Percentiles rank a stretch among this genome's conserved stretches.
phyloP scores from a whole-genome alignment of 257 asterid genomes.

The Lavandula angustifolia region DNA sequence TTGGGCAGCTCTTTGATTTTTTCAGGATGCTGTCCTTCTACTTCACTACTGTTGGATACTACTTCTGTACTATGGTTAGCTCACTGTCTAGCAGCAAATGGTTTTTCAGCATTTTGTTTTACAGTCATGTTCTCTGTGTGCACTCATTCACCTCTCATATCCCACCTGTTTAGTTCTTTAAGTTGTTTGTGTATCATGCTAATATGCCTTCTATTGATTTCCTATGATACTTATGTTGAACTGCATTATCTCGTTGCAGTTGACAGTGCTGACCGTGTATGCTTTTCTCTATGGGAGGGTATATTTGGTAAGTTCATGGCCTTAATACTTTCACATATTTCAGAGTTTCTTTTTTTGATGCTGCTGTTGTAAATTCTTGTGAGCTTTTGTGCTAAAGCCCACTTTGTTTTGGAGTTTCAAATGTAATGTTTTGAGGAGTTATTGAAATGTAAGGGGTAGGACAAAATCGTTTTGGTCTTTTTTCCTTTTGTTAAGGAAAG shows the following conservation, averaged over 20 bases:
- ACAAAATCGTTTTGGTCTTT: background rate
- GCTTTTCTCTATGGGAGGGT: constrained; percentile 92
- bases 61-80: constrained; percentile 96
- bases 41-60: constrained; percentile 96
- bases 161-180: constrained; percentile 14
- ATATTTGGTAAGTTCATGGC: constrained; percentile 70
- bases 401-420: constrained; percentile 21
- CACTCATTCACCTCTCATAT: no score
- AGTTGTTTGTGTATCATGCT: constrained; percentile 19
- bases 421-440: background rate
- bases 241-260: constrained; percentile 55
- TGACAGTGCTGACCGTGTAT: constrained; percentile 88
- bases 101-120: constrained; percentile 24
- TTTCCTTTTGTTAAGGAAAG: constrained; percentile 1
- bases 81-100: constrained; percentile 22
- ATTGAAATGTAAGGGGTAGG: constrained; percentile 5
- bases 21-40: constrained; percentile 95
- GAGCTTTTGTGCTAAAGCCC: constrained; percentile 23
- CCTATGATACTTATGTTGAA: constrained; percentile 22
- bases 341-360: constrained; percentile 5
- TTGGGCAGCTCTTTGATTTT: constrained; percentile 97
- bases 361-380: constrained; percentile 12
- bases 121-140: background rate
- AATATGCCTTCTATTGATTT: constrained; percentile 13
- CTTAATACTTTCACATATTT: no score